Percentiles rank a stretch among this genome's conserved stretches.
Conservation (phyloP, 2,329 filamentous ascomycete species). For the Byssochlamys sp. region DNA sequence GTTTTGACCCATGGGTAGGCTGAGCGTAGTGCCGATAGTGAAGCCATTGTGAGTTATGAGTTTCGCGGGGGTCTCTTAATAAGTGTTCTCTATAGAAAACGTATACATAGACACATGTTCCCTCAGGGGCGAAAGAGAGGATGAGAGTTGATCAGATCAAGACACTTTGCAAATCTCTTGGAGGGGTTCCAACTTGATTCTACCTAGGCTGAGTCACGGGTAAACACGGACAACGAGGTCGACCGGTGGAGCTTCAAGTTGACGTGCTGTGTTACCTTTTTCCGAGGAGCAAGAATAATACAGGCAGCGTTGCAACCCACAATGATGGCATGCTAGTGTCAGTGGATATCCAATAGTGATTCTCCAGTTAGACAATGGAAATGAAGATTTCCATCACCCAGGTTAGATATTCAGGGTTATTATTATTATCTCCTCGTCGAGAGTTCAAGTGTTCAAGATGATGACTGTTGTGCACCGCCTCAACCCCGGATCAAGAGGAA, state of each 20-base stretch:
- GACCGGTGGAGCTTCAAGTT: background rate
- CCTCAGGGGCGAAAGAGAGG: background rate
- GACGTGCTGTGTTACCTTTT: background rate
- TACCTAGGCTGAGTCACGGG: background rate
- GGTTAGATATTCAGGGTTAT: no score
- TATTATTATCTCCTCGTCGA: no score
- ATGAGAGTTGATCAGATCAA: background rate
- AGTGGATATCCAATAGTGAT: background rate
- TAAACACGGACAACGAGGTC: background rate
- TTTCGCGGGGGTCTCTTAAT: background rate
- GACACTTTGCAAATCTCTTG: background rate
- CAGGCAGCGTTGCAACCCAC: background rate
- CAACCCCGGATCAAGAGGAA: background rate
- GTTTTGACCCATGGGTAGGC: slow-evolving; percentile 50
- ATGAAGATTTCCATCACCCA: background rate
- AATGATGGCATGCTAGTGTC: background rate
- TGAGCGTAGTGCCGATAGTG: background rate
- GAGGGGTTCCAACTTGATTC: background rate
- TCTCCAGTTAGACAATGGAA: background rate
- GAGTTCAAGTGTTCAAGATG: background rate
- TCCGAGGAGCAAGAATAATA: background rate
- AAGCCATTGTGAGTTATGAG: background rate
- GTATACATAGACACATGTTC: background rate
- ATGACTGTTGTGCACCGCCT: background rate
- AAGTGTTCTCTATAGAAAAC: background rate